Percentiles rank a stretch among this genome's conserved stretches.
Conservation (phyloP, 2,329 filamentous ascomycete genomes). For the Fusarium sp. region DNA sequence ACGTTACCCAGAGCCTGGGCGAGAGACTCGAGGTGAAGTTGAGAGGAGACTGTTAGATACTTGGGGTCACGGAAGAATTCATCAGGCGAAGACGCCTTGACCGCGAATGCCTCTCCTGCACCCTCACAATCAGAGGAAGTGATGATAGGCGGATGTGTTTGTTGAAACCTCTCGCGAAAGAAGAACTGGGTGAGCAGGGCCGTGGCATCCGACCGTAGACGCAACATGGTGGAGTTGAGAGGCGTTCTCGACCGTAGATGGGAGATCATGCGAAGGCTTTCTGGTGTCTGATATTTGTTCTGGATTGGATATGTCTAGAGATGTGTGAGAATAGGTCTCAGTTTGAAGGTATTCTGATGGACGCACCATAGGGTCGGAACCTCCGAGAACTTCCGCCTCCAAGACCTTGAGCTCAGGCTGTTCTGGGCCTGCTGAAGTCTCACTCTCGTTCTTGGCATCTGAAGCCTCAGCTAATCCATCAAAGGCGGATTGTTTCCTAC, state of each 20-base stretch:
- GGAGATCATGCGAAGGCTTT: conserved; percentile 88
- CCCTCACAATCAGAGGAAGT: conserved; percentile 98
- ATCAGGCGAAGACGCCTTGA: conserved; percentile 62
- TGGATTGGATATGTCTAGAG: conserved; percentile 88
- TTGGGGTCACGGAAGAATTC: conserved; percentile 88
- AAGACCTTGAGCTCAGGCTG: conserved; percentile 78
- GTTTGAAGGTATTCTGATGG: conserved; percentile 5
- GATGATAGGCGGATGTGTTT: conserved; percentile 93
- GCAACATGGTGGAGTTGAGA: conserved; percentile 82
- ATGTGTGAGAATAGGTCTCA: conserved; percentile 13
- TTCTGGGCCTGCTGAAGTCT: conserved; percentile 7
- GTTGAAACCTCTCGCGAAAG: conserved; percentile 75
- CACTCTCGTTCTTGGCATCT: conserved; percentile 6
- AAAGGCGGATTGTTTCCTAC: conserved; percentile 9
- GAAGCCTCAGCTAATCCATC: conserved; percentile 2
- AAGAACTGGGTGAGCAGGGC: conserved; percentile 83
- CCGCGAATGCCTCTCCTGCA: conserved; percentile 90
- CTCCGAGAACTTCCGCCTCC: conserved; percentile 77
- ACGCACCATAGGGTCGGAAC: conserved; percentile 82
- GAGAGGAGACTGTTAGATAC: conserved; percentile 94
- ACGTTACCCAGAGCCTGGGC: conserved; percentile 90
- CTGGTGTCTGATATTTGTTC: conserved; percentile 93
- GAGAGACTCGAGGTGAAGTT: conserved; percentile 93
- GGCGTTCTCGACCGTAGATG: conserved; percentile 88
- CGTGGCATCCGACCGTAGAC: conserved; percentile 85